These are phyloP conservation scores for Manihot esculenta DNA, from an alignment of 441 rosid species.

Conservation along the genomic window DNA sequence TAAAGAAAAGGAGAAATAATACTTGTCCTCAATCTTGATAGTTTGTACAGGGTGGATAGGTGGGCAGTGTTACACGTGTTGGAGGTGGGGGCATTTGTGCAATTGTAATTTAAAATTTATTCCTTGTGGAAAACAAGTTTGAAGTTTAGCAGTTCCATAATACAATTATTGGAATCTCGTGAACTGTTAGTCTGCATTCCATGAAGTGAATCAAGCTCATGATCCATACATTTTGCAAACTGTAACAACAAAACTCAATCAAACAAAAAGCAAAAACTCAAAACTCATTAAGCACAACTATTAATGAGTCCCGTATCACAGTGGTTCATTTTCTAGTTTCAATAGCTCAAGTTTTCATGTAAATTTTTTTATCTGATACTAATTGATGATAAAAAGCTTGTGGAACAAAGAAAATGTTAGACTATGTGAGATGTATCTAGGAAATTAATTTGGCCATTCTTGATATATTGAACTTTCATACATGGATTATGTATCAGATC, in stretches of 20 bases:
- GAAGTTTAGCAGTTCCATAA: background rate
- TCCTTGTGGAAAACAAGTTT: constrained; percentile 1
- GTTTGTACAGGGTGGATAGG: background rate
- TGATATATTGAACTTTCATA: too few relatives aligned
- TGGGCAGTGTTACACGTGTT: background rate
- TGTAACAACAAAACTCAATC: background rate
- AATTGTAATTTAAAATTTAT: background rate
- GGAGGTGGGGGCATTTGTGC: background rate
- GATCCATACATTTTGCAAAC: background rate
- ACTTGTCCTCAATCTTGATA: background rate
- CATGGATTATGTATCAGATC: too few relatives aligned
- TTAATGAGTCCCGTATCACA: background rate
- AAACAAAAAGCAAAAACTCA: background rate
- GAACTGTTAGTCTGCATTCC: background rate
- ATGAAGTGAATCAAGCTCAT: constrained; percentile 3
- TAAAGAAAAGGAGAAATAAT: constrained; percentile 1
- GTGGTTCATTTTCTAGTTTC: background rate
- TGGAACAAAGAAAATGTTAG: background rate
- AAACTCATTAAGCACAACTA: background rate
- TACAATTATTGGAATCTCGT: background rate
- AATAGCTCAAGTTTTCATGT: background rate
- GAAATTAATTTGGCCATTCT: too few relatives aligned
- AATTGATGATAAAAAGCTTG: background rate
- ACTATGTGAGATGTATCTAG: too few relatives aligned
- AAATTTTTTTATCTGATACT: background rate